Percentiles rank a stretch among this genome's conserved stretches.
Conservation (phyloP, 192 early-diverging fungal species). For the Linderina pennispora region DNA sequence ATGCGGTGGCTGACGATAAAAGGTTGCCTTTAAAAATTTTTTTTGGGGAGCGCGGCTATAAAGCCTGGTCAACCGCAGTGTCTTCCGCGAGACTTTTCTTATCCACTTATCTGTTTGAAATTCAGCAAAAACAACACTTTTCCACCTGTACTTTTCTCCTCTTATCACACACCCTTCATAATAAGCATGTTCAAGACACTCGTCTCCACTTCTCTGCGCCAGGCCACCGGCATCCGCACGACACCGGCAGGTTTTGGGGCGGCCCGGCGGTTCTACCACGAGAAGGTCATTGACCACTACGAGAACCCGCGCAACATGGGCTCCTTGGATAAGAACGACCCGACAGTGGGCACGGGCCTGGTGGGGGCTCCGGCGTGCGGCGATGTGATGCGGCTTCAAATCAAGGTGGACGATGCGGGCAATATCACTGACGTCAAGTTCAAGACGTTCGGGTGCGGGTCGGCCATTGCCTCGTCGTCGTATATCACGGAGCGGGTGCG, state of each 20-base stretch:
- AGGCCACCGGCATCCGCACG: conserved; percentile 9
- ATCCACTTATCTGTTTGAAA: no score
- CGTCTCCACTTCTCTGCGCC: conserved; percentile 13
- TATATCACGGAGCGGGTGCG: conserved; percentile 93
- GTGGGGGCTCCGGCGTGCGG: conserved; percentile 85
- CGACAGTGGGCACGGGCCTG: conserved; percentile 93
- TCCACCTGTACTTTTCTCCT: no score
- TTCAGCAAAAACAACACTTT: no score
- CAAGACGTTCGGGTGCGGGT: conserved; percentile 98
- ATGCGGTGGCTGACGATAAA: no score
- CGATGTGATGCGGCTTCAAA: conserved; percentile 94
- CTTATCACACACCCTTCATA: no score
- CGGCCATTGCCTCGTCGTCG: conserved; percentile 89
- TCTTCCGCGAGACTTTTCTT: no score
- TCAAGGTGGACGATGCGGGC: conserved; percentile 91
- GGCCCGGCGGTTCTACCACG: conserved; percentile 40
- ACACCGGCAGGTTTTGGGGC: conserved; percentile 1
- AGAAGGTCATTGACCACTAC: conserved; percentile 95
- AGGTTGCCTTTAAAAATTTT: no score
- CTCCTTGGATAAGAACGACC: conserved; percentile 79
- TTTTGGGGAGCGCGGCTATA: no score
- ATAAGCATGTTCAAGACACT: conserved; percentile 25
- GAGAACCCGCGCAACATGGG: conserved; percentile 95
- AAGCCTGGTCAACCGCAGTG: no score
- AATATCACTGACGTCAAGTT: conserved; percentile 96